Conservation (phyloP, 2,329 filamentous ascomycete species). For the Pseudogymnoascus sp. region DNA sequence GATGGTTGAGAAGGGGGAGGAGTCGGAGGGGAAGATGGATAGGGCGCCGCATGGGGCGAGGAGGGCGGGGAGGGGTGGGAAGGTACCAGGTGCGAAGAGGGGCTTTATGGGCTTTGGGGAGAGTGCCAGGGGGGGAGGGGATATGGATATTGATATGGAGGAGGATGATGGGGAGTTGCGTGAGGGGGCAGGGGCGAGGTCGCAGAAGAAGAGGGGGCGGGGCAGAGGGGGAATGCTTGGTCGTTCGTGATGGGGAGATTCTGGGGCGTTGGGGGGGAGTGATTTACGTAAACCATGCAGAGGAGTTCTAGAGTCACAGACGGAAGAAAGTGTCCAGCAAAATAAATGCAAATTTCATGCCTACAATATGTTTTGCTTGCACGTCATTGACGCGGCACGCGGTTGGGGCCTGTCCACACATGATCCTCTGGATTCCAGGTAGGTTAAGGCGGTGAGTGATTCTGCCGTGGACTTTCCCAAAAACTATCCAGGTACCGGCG, state of each 20-base stretch:
- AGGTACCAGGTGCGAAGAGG: constrained; percentile 44
- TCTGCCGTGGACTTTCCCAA: not conserved
- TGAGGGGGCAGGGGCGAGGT: constrained; percentile 44
- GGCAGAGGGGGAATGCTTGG: not conserved
- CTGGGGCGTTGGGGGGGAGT: not conserved
- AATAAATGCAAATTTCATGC: not conserved
- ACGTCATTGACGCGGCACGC: not conserved
- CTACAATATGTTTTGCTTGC: not conserved
- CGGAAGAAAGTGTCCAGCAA: not conserved
- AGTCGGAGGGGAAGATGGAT: constrained; percentile 25
- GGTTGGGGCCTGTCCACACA: not conserved
- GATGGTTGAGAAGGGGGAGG: constrained; percentile 36
- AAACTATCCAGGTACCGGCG: not conserved
- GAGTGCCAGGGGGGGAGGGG: constrained; percentile 25
- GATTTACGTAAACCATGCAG: not conserved
- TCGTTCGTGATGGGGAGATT: not conserved
- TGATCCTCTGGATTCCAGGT: not conserved
- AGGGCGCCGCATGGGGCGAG: constrained; percentile 33
- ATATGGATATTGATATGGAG: constrained; percentile 50
- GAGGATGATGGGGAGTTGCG: constrained; percentile 46
- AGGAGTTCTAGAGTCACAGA: not conserved
- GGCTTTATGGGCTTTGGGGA: constrained; percentile 18
- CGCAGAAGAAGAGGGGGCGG: constrained; percentile 45
- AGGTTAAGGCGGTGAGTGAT: not conserved
- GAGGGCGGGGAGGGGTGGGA: constrained; percentile 41